Base-by-base conservation (phyloP, 768 basidiomycete genomes). In the Suillus subaureus region DNA sequence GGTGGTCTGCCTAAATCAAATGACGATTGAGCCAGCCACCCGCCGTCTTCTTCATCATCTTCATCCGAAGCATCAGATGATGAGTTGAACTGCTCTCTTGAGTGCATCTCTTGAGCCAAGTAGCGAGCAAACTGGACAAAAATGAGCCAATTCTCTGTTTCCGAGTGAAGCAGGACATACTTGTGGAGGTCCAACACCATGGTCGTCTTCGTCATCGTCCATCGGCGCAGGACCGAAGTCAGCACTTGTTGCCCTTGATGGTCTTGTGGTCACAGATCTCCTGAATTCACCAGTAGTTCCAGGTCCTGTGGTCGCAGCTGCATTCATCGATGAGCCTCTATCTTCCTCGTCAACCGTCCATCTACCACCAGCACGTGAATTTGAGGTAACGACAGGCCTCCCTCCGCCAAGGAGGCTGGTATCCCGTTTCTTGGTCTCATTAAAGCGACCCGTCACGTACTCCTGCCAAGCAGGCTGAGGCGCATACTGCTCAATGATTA, bases 381-480 rank as follows among this genome's bases (percentile, higher is more conserved):
- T 71, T 33, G 79, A 76, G 12, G 74, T 75, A 31, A 92, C 74
- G 0, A 85, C 82, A 6, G 93, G 92, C 75, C 92, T 93, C 7
- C 93, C 93, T 21, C 96, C 97, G 4, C 95, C 96, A 18, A 99
- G 84, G 11, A 92, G 82, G 68, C 85, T 86, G 16, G 83, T 85
- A 72, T 98, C 96, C 47, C 89, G 87, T 68, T 85, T 85, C 79
- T 94, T 94, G 12, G 94, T 93, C 75, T 97, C 95, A 43, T 86
- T 84, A 70, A 96, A 94, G 42, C 93, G 80, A 6, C 93, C 93
- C 3, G 84, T 87, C 47, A 98, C 94, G 69, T 95, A 99, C 43
- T 90, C 86, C 64, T 94, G 90, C 97, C 97, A 99, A 55, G 88
- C 87, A 3, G 86, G 82, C 57, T 90, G 87, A 4, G 93, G 92